A percentile compares a stretch with the other conserved stretches of the same genome.
These are phyloP conservation scores for Ogataea siamensis DNA, from an alignment of 805 yeast genomes.

Conservation along the genomic window DNA sequence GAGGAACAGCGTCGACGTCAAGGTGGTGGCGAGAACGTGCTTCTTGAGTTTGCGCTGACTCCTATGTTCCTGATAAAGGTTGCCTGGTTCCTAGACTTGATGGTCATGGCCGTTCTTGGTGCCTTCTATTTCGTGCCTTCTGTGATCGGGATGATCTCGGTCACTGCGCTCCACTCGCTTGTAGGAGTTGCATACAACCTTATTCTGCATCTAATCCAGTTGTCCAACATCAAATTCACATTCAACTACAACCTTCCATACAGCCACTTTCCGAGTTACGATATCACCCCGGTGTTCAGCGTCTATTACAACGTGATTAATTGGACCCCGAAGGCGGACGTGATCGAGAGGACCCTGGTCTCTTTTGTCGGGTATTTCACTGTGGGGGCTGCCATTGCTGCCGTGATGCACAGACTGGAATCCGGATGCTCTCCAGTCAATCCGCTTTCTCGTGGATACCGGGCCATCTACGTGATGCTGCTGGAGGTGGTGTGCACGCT, in stretches of 20 bases:
- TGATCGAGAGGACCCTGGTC: conserved; percentile 20
- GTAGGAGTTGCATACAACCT: background rate
- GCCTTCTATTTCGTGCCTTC: conserved; percentile 28
- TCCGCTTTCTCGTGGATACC: conserved; percentile 49
- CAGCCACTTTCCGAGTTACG: background rate
- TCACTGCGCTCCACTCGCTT: conserved; percentile 17
- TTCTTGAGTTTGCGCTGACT: conserved; percentile 16
- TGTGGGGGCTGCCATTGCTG: conserved; percentile 9
- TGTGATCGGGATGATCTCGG: conserved; percentile 23
- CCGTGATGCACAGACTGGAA: conserved; percentile 28
- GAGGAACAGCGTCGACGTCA: conserved; percentile 12
- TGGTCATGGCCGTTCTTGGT: conserved; percentile 22
- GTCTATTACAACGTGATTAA: conserved; percentile 18
- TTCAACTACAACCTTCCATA: background rate
- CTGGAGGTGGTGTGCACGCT: conserved; percentile 59
- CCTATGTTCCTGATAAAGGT: conserved; percentile 18
- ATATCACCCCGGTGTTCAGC: conserved; percentile 7
- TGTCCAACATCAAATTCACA: background rate
- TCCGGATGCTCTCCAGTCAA: conserved; percentile 33
- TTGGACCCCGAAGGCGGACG: conserved; percentile 25
- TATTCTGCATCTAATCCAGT: background rate
- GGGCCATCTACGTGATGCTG: conserved; percentile 50
- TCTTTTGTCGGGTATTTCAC: conserved; percentile 22
- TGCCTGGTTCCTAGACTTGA: conserved; percentile 24
- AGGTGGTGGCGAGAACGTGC: conserved; percentile 13